Percentiles rank a stretch among this genome's conserved stretches.
Evolutionary conservation across 352 stramenopile species (phyloP).

Genomic region (Pythium sukuiense): DNA sequence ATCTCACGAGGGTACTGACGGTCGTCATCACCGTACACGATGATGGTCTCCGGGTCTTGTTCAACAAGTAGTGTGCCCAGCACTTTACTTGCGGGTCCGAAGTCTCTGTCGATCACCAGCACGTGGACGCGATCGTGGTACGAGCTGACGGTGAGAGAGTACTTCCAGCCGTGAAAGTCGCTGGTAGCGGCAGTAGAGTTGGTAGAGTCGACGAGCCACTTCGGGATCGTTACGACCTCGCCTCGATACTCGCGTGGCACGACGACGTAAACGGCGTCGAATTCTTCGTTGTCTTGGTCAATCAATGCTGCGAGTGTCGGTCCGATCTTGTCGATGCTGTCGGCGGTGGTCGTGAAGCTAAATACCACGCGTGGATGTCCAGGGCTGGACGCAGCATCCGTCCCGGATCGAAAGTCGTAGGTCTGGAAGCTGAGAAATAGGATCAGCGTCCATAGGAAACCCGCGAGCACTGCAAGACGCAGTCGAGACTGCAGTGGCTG

Average conservation of each 20-base stretch:
- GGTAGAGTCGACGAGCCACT: conserved; percentile 32
- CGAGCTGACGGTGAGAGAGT: conserved; percentile 34
- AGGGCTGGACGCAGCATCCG: conserved; percentile 15
- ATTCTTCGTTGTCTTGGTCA: conserved; percentile 38
- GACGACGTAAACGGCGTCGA: conserved; percentile 53
- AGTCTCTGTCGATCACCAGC: conserved; percentile 50
- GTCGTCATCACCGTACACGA: conserved; percentile 61
- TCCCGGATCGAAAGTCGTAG: conserved; percentile 28
- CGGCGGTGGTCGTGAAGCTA: conserved; percentile 54
- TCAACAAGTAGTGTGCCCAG: conserved; percentile 50
- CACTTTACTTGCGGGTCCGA: conserved; percentile 55
- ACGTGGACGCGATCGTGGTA: conserved; percentile 39
- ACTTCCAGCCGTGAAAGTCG: conserved; percentile 37
- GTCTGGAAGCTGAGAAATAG: conserved; percentile 43
- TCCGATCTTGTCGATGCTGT: conserved; percentile 37
- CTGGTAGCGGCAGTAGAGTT: conserved; percentile 2
- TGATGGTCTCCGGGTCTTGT: conserved; percentile 56
- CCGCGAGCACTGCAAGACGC: conserved; percentile 28
- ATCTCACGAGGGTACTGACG: conserved; percentile 41
- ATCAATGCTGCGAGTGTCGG: conserved; percentile 42
- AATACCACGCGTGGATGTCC: conserved; percentile 46
- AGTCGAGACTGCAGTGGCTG: conserved; percentile 34
- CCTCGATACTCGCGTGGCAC: conserved; percentile 42
- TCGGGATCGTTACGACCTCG: conserved; percentile 37
- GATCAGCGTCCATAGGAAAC: conserved; percentile 37